Conservation (phyloP, 805 yeast genomes). For the Barnettozyma siamensis region DNA sequence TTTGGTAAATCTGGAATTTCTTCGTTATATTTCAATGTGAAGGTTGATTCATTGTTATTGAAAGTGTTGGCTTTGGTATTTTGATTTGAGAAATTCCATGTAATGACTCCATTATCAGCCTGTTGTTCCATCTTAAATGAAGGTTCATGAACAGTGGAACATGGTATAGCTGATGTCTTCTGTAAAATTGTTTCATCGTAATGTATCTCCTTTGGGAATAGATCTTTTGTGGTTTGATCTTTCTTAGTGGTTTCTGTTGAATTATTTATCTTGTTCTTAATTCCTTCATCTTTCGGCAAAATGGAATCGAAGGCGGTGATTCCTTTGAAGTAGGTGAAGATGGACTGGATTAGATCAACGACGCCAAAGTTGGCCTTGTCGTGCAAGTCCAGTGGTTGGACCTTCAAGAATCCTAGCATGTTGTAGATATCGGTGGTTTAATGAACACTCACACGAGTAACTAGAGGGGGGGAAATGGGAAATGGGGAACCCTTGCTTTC, state of each 20-base stretch:
- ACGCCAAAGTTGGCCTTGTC: slow-evolving; percentile 1
- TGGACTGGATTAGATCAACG: slow-evolving; percentile 4
- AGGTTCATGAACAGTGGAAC: slow-evolving; percentile 43
- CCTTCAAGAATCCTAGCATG: slow-evolving; percentile 10
- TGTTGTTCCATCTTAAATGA: slow-evolving; percentile 46
- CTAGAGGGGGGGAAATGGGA: not conserved
- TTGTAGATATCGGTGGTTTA: not conserved
- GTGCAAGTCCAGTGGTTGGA: slow-evolving; percentile 5
- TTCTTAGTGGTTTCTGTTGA: not conserved
- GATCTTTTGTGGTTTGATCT: slow-evolving; percentile 1
- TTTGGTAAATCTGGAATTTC: slow-evolving; percentile 25
- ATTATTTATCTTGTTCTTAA: not conserved
- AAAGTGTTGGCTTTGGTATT: not conserved
- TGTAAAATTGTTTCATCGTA: slow-evolving; percentile 11
- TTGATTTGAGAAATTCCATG: slow-evolving; percentile 40
- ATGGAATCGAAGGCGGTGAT: slow-evolving; percentile 15
- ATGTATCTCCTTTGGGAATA: slow-evolving; percentile 20
- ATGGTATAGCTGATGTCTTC: slow-evolving; percentile 23
- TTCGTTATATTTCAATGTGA: slow-evolving; percentile 2
- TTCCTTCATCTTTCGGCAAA: slow-evolving; percentile 7
- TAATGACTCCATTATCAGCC: slow-evolving; percentile 48
- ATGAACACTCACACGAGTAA: too few species aligned
- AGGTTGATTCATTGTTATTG: slow-evolving; percentile 1
- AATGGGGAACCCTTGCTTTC: too few species aligned
- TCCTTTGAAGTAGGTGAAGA: slow-evolving; percentile 11